Percentiles rank a stretch among this genome's conserved stretches.
Conservation (phyloP, 1,139 yeast species). For the Geotrichum reessii region DNA sequence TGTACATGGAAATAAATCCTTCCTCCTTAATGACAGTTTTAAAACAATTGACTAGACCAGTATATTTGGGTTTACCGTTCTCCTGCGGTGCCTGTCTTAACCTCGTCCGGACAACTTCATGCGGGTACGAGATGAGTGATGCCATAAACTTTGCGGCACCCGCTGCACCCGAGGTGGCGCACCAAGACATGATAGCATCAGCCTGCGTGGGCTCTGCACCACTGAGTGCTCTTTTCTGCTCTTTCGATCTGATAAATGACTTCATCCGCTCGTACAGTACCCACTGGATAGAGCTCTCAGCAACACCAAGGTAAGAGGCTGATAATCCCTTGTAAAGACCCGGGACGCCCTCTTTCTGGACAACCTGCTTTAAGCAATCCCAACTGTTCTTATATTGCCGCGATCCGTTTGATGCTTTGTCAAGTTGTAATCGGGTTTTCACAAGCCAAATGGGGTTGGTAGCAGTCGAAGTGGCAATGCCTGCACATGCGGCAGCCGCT, state of each 20-base stretch:
- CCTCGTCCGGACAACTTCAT: conserved; percentile 93
- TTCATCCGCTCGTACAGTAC: conserved; percentile 95
- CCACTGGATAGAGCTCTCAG: conserved; percentile 94
- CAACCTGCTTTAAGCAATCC: conserved; percentile 72
- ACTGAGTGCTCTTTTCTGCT: conserved; percentile 39
- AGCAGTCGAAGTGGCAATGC: conserved; percentile 93
- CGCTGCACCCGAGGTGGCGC: conserved; percentile 95
- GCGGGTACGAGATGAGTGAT: conserved; percentile 90
- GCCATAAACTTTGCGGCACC: conserved; percentile 95
- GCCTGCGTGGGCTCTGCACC: conserved; percentile 44
- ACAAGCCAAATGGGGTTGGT: conserved; percentile 99
- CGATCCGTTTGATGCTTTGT: conserved; percentile 49
- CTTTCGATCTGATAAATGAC: conserved; percentile 54
- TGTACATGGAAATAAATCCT: conserved; percentile 89
- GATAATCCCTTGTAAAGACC: conserved; percentile 86
- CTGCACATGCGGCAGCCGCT: conserved; percentile 86
- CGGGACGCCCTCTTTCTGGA: conserved; percentile 67
- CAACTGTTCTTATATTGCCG: conserved; percentile 73
- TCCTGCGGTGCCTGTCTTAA: conserved; percentile 88
- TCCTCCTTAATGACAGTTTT: conserved; percentile 78
- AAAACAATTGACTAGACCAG: conserved; percentile 86
- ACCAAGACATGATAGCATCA: conserved; percentile 80
- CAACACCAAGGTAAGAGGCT: conserved; percentile 92
- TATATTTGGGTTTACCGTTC: conserved; percentile 78
- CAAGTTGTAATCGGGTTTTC: conserved; percentile 89